Evolutionary conservation across 768 basidiomycete genomes (phyloP).

Genomic region (Tylopilus cervinicoccineus): DNA sequence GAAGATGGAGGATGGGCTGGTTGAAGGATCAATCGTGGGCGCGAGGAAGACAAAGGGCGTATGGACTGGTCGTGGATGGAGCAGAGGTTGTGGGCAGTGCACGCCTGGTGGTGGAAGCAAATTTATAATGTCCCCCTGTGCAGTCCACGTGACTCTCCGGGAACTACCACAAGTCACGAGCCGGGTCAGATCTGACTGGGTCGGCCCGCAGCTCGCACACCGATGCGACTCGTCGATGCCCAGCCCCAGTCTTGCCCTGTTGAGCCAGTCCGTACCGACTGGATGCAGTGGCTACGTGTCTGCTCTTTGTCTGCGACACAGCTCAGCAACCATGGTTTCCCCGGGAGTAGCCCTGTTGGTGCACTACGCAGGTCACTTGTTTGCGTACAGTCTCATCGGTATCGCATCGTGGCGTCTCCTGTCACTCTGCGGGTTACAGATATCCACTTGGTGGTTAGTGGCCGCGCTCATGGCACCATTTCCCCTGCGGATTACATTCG

Average conservation of each 20-base stretch:
- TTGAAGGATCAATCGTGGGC: conserved; percentile 28
- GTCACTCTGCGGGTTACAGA: conserved; percentile 13
- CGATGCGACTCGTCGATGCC: too few species aligned
- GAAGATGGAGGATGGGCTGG: conserved; percentile 22
- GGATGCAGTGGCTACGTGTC: too few species aligned
- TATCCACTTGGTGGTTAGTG: conserved; percentile 40
- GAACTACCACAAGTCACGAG: too few species aligned
- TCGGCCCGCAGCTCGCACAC: too few species aligned
- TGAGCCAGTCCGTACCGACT: too few species aligned
- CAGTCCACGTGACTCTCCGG: too few species aligned
- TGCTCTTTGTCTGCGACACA: too few species aligned
- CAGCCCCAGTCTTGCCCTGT: too few species aligned
- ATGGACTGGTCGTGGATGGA: neutral
- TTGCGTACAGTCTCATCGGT: conserved; percentile 1
- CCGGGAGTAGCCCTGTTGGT: conserved; percentile 16
- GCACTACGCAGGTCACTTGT: neutral
- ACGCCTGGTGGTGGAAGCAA: conserved; percentile 6
- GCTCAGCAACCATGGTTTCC: neutral
- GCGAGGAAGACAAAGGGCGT: neutral
- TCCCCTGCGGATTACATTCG: conserved; percentile 32
- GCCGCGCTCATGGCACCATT: conserved; percentile 28
- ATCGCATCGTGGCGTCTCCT: conserved; percentile 4
- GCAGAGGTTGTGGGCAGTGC: neutral
- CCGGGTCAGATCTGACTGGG: too few species aligned
- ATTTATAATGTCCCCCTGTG: conserved; percentile 23